Evolutionary conservation across 257 asterid species (phyloP), one percentile per base, ranked within the genome.

Genomic region (Linderniella brevidens): DNA sequence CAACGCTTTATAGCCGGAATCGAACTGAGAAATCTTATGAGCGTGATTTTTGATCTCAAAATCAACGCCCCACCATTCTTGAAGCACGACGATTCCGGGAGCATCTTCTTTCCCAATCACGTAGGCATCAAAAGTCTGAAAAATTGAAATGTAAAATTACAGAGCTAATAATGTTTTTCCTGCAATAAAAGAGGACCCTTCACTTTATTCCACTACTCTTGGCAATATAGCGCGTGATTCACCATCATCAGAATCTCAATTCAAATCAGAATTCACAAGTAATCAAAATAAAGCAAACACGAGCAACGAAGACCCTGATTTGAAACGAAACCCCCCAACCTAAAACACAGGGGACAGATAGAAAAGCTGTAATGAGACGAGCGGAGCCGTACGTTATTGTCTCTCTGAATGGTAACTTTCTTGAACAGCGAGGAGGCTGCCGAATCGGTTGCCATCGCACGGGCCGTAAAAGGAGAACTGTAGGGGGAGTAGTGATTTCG

Each of bases 61-160:
- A 66, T 90, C 98, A 43, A 90, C 88, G 50, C 96, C 98, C 94
- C 96, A 90, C 98, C 96, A 90, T 61, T 90, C 98, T 48, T 90
- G 98, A 53, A 90, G 73, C 69, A 90, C 94, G 53, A 90, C 90
- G 15, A 90, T 79, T 51, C 96, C 98, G 16, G 98, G 94, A 58
- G 96, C 94, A 65, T 85, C 74, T 3, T 85, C 96, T 75, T 77
- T 85, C 43, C 96, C 96, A 45, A 75, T 63, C 60, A 90, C 94
- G 49, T 90, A 90, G 3, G 93, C 98, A 69, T 90, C 96, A 53
- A 90, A 90, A 19, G 76, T 73, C 98, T 81, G 58, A 1, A 20
- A 48, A 13, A 56, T 52, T 42, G 15, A 11, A 62, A 40, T 56
- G 43, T 19, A 13, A 58, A 14, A 55, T 52, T 36, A 25, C 25